phyloP scores from a whole-genome alignment of 2,329 filamentous ascomycete genomes.

The Cercospora berteroae region DNA sequence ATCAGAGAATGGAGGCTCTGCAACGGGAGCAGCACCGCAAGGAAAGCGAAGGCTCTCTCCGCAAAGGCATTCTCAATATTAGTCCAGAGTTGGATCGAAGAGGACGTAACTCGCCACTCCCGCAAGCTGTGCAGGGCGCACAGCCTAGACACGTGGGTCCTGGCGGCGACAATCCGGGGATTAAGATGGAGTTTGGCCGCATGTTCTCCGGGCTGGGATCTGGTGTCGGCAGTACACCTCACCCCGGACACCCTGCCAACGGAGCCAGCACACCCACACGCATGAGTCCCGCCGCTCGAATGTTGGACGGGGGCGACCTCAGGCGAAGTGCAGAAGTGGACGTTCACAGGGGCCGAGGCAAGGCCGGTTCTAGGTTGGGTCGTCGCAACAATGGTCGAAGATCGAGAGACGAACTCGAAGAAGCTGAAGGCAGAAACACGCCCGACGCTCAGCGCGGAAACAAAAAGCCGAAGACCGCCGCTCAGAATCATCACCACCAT shows the following conservation, averaged over 20 bases:
- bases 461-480: slow-evolving; percentile 58
- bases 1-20: slow-evolving; percentile 52
- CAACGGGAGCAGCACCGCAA: slow-evolving; percentile 45
- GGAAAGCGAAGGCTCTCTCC: slow-evolving; percentile 41
- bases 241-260: slow-evolving; percentile 48
- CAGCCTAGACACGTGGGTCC: slow-evolving; percentile 78
- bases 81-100: slow-evolving; percentile 72
- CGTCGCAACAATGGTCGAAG: slow-evolving; percentile 59
- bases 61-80: slow-evolving; percentile 68
- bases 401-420: slow-evolving; percentile 71
- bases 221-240: slow-evolving; percentile 58
- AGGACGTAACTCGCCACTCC: slow-evolving; percentile 81
- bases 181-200: slow-evolving; percentile 91
- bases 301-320: slow-evolving; percentile 33
- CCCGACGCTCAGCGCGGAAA: slow-evolving; percentile 55
- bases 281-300: slow-evolving; percentile 33
- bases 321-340: slow-evolving; percentile 31
- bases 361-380: slow-evolving; percentile 43
- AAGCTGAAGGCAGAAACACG: slow-evolving; percentile 49
- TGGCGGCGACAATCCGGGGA: slow-evolving; percentile 72
- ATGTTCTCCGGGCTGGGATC: slow-evolving; percentile 93
- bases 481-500: slow-evolving; percentile 54
- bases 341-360: slow-evolving; percentile 38
- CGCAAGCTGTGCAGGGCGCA: slow-evolving; percentile 89
- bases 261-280: slow-evolving; percentile 55